A percentile compares a stretch with the other conserved stretches of the same genome.
Conservation (phyloP, 805 yeast genomes). For the Wickerhamiella slavikovae region DNA sequence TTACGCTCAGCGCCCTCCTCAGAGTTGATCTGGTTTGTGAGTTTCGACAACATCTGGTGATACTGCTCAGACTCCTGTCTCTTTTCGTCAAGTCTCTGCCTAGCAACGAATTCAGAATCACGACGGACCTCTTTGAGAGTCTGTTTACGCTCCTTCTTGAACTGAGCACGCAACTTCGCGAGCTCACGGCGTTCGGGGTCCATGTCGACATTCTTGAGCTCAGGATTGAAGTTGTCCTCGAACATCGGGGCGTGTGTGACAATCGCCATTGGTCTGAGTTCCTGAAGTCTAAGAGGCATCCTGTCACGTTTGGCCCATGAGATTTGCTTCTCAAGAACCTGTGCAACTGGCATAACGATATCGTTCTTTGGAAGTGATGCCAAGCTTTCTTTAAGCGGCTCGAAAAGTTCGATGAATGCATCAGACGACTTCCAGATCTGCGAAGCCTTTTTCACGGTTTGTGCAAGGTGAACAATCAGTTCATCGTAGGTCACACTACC, state of each 20-base stretch:
- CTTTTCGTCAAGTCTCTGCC: slow-evolving; percentile 66
- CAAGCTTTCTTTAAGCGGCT: slow-evolving; percentile 8
- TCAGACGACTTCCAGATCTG: slow-evolving; percentile 15
- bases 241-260: slow-evolving; percentile 75
- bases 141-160: slow-evolving; percentile 81
- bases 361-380: slow-evolving; percentile 13
- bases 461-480: slow-evolving; percentile 5
- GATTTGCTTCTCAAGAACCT: slow-evolving; percentile 28
- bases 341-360: slow-evolving; percentile 7
- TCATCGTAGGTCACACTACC: slow-evolving; percentile 2
- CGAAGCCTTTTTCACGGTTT: slow-evolving; percentile 7
- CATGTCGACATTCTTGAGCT: slow-evolving; percentile 75
- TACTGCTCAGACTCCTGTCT: slow-evolving; percentile 55
- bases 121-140: slow-evolving; percentile 78
- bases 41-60: slow-evolving; percentile 74
- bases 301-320: slow-evolving; percentile 31
- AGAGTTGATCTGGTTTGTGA: slow-evolving; percentile 71
- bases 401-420: slow-evolving; percentile 14
- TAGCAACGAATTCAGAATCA: slow-evolving; percentile 69
- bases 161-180: slow-evolving; percentile 58
- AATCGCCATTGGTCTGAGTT: slow-evolving; percentile 68
- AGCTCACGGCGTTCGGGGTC: slow-evolving; percentile 66
- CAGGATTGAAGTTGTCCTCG: slow-evolving; percentile 92
- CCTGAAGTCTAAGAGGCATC: slow-evolving; percentile 58
- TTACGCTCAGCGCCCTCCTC: slow-evolving; percentile 93